Evolutionary conservation across 768 basidiomycete species (phyloP).

Genomic region (Lactarius hatsudake): DNA sequence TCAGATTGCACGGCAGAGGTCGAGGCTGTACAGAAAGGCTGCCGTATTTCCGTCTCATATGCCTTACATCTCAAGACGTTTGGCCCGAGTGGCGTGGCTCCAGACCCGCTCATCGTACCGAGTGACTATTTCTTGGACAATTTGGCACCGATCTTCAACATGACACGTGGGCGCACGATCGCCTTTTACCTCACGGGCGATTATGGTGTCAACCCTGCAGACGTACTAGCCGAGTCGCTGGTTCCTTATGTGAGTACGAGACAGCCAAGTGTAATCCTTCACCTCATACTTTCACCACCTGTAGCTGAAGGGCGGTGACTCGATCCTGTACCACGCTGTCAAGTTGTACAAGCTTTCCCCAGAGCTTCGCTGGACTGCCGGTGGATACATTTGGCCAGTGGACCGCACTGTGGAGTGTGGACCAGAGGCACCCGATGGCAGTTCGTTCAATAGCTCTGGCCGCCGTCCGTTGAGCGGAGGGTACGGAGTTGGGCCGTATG

Average conservation of each 20-base stretch:
- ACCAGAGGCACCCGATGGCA: conserved; percentile 43
- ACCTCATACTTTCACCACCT: conserved; percentile 1
- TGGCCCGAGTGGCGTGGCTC: conserved; percentile 48
- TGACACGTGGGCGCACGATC: conserved; percentile 66
- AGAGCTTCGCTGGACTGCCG: conserved; percentile 78
- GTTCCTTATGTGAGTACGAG: conserved; percentile 59
- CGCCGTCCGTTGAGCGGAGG: conserved; percentile 44
- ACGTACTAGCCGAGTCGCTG: conserved; percentile 63
- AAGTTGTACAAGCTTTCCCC: conserved; percentile 73
- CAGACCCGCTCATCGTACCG: conserved; percentile 66
- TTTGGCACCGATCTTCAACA: conserved; percentile 67
- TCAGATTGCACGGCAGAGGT: conserved; percentile 75
- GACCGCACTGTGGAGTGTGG: conserved; percentile 63
- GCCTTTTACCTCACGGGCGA: conserved; percentile 70
- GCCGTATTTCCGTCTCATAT: conserved; percentile 66
- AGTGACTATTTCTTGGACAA: conserved; percentile 73
- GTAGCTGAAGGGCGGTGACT: conserved; percentile 76
- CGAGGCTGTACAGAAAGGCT: conserved; percentile 68
- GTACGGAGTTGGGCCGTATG: conserved; percentile 42
- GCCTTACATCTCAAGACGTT: conserved; percentile 68
- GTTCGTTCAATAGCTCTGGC: conserved; percentile 33
- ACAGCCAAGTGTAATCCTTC: not conserved
- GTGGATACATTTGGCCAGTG: conserved; percentile 78
- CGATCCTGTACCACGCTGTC: conserved; percentile 70
- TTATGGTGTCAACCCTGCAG: conserved; percentile 68